phyloP scores from a whole-genome alignment of 208 protist genomes.

The Trypanosoma platydactyli region DNA sequence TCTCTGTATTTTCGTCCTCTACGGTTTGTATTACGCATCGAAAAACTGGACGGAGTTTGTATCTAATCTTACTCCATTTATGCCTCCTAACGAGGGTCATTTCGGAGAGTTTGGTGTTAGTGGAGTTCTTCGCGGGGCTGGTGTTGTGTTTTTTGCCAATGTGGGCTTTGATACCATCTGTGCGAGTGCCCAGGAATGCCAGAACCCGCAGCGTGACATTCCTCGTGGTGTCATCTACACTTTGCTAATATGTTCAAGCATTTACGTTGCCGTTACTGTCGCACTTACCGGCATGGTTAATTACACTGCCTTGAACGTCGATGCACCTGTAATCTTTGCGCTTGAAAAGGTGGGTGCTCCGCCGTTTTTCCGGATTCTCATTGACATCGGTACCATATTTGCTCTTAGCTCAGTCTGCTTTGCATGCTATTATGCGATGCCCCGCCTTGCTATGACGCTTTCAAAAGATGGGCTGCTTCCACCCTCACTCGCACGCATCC shows the following conservation, averaged over 20 bases:
- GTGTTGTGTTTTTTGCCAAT: conserved; percentile 51
- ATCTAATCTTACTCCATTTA: conserved; percentile 39
- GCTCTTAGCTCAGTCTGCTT: conserved; percentile 42
- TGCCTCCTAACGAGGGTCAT: conserved; percentile 32
- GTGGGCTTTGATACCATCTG: conserved; percentile 54
- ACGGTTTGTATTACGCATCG: conserved; percentile 19
- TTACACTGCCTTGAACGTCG: conserved; percentile 31
- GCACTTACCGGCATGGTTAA: conserved; percentile 37
- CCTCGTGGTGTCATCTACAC: conserved; percentile 35
- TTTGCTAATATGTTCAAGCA: conserved; percentile 29
- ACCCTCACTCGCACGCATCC: conserved; percentile 21
- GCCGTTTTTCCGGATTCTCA: conserved; percentile 19
- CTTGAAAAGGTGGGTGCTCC: conserved; percentile 27
- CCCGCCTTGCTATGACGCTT: conserved; percentile 35
- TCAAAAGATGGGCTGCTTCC: conserved; percentile 38
- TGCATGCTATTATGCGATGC: conserved; percentile 34
- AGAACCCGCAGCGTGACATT: conserved; percentile 38
- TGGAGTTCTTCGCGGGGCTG: conserved; percentile 35
- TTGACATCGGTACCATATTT: conserved; percentile 38
- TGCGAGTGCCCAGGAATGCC: conserved; percentile 36
- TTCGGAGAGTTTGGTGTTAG: conserved; percentile 35
- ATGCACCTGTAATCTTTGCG: conserved; percentile 34
- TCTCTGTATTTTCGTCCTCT: conserved; percentile 32
- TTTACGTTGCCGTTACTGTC: conserved; percentile 43
- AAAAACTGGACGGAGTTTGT: conserved; percentile 23